Conservation (phyloP, 2,329 filamentous ascomycete species). For the Colletotrichum brevisporum region DNA sequence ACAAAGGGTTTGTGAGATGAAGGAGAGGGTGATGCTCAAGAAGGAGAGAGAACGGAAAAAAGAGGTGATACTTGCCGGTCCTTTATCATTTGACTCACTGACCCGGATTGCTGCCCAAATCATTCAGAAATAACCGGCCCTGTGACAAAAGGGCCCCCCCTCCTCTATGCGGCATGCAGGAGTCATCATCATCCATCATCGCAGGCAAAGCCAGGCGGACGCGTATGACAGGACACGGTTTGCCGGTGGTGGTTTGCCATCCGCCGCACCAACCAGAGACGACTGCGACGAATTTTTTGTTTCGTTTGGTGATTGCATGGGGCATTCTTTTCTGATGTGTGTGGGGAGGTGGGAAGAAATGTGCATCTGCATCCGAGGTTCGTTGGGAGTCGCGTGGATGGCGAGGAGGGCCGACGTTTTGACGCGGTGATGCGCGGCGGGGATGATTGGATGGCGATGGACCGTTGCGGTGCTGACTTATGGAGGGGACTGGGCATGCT, state of each 20-base stretch:
- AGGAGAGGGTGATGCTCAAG: neutral
- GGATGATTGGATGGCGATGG: conserved; percentile 19
- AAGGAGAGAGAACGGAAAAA: neutral
- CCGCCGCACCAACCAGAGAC: neutral
- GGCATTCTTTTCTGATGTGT: neutral
- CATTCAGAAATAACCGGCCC: neutral
- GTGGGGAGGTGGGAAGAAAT: neutral
- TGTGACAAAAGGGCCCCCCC: neutral
- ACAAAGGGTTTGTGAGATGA: neutral
- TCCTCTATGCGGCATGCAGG: conserved; percentile 3
- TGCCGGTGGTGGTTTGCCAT: neutral
- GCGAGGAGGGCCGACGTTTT: neutral
- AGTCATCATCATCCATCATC: conserved; percentile 8
- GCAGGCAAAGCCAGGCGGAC: neutral
- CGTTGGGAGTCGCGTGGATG: neutral
- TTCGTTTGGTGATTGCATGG: conserved; percentile 28
- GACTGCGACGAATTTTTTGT: neutral
- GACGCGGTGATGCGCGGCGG: neutral
- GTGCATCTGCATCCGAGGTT: neutral
- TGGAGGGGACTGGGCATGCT: too few relatives aligned
- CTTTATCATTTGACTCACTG: conserved; percentile 12
- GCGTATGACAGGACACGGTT: conserved; percentile 8
- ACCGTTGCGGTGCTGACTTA: too few relatives aligned
- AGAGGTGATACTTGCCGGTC: neutral
- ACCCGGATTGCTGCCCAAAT: neutral